phyloP scores from a whole-genome alignment of 768 basidiomycete genomes.

The Termitomyces sp. region DNA sequence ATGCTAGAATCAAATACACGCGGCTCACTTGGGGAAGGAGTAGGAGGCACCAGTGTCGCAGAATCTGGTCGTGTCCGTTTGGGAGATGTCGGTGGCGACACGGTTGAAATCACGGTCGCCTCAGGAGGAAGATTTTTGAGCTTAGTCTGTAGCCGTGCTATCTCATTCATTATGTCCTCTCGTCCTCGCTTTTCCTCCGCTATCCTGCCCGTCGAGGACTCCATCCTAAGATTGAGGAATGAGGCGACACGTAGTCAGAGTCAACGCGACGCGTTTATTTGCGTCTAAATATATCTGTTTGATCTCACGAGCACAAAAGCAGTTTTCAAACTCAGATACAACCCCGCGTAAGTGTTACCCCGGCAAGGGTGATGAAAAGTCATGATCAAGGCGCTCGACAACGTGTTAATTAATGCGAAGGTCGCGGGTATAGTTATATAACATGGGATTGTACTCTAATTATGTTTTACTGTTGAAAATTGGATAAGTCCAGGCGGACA shows the following conservation, averaged over 20 bases:
- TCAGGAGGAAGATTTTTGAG: constrained; percentile 35
- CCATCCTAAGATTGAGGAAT: constrained; percentile 35
- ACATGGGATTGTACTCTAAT: constrained; percentile 2
- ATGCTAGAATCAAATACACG: constrained; percentile 8
- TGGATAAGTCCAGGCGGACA: not conserved
- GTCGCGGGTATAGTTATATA: not conserved
- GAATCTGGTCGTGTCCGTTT: constrained; percentile 44
- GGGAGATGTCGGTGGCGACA: constrained; percentile 31
- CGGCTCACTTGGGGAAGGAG: constrained; percentile 63
- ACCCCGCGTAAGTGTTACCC: not conserved
- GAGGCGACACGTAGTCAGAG: not conserved
- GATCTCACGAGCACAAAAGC: constrained; percentile 14
- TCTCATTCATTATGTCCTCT: constrained; percentile 50
- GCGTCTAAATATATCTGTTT: constrained; percentile 1
- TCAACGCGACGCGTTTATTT: constrained; percentile 21
- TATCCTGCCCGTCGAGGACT: constrained; percentile 45
- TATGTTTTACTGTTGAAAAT: not conserved
- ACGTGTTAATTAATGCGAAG: not conserved
- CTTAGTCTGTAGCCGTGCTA: constrained; percentile 53
- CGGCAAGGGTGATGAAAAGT: constrained; percentile 11
- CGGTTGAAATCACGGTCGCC: not conserved
- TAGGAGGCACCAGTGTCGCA: constrained; percentile 46
- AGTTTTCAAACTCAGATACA: constrained; percentile 30
- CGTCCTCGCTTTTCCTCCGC: constrained; percentile 38
- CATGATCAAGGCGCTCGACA: constrained; percentile 1